Base-by-base conservation (phyloP, 2,329 filamentous ascomycete genomes). In the Colletotrichum tropicicola region DNA sequence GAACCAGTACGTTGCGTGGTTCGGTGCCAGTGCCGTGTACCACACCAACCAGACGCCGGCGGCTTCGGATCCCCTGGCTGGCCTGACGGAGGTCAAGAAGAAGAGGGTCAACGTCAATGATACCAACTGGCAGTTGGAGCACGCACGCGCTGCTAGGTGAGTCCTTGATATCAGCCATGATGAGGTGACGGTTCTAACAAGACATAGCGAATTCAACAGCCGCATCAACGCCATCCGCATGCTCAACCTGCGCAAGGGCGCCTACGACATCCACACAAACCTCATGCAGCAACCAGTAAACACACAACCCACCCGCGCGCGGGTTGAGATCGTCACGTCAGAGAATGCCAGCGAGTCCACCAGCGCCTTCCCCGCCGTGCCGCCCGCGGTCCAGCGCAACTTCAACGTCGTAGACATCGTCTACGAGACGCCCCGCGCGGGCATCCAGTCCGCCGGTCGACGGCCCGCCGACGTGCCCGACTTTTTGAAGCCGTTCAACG, bases 1-100 rank as follows among this genome's bases (percentile, higher is more conserved):
- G 80, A 99, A 99, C 75, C 94, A 98, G 77, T 99, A 98, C 74
- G 96, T 99, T 27, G 96, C 96, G 27, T 99, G 96, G 96, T 94
- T 97, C 76, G 96, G 96, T 52, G 96, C 96, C 49, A 98, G 95
- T 76, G 91, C 92, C 39, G 96, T 99, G 23, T 99, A 99, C 76
- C 94, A 98, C 75, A 93, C 92, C 12, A 90, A 89, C 60, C 62
- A 65, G 23, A 87, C 86, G 2, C 92, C 93, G 1, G 89, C 91
- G 21, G 89, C 92, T n/a, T 93, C 93, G 3, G 83, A 91, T 62
- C 89, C 89, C 30, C 89, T 84, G 65, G 57, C 59, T n/a, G 91
- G 92, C 61, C 97, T 97, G 78, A 84, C 89, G 7, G 92, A 94
- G 70, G 86, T 87, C 68, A 97, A 97, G 82, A 93, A 93, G 82